Evolutionary conservation across 176 grass and related monocot species (phyloP), one percentile per base, ranked within the genome.

Genomic region (Oryza nivara): DNA sequence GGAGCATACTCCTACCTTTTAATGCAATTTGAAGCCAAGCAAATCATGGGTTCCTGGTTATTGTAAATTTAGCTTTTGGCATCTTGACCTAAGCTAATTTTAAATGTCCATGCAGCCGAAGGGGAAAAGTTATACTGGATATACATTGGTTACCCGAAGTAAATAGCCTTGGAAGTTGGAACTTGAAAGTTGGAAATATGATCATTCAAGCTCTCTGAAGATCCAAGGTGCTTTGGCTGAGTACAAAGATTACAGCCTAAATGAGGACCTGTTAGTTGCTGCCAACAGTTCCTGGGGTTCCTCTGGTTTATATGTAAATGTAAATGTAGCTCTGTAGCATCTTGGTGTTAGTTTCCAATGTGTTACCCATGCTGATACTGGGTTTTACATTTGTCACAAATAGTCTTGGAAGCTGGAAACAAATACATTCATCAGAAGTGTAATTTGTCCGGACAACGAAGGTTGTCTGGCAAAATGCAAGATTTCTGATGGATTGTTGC

Each of bases 311-410:
- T 44, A 72, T 80, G 80, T 74, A 79, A 83, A 83, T 90, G 73
- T 74, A 79, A 83, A 83, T 90, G 73, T 76, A 75, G 63, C 28
- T 51, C 9, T 52, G 41, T 68, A 36, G 17, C 79, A 22, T 56
- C 65, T 80, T 52, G 61, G 60, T 60, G 20, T 32, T 46, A 77
- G 30, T 23, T 61, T 63, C 35, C 67, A 26, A 5, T 72, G 3
- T 74, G 23, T 46, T 22, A 22, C 28, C 35, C 54, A 19, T 41
- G 17, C 13, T 19, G 70, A 48, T n/a, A 35, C 19, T 68, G 20
- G 44, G 32, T 19, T 51, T 45, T 73, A 49, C 22, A 73, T 14
- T 43, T 60, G 56, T 60, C n/a, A n/a, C 19, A 22, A n/a, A 60
- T 60, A n/a, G 52, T 17, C 11, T 58, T 19, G 52, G 17, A 58